These are phyloP conservation scores for Leccinum olivaceopallidum DNA, from an alignment of 768 basidiomycete genomes.

Conservation along the genomic window DNA sequence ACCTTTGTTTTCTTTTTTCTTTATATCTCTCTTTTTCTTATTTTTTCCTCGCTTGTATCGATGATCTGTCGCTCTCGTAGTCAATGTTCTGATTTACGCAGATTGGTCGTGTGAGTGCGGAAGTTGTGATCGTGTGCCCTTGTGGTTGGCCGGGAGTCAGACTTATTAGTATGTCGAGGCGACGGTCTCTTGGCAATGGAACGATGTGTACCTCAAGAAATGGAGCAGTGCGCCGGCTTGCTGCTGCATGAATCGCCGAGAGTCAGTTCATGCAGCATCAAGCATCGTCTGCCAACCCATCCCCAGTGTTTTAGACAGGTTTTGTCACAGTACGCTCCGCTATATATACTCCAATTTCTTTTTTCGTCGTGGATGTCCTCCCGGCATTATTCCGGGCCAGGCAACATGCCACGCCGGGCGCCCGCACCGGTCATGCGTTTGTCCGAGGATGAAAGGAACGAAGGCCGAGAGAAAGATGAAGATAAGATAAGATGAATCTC, in stretches of 20 bases:
- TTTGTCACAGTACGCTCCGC: not conserved
- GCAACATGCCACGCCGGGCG: no score
- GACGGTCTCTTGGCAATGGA: not conserved
- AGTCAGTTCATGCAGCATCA: no score
- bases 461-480: no score
- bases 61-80: conserved; percentile 7
- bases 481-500: no score
- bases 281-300: not conserved
- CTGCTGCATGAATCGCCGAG: not conserved
- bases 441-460: no score
- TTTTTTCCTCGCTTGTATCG: conserved; percentile 8
- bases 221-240: not conserved
- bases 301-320: not conserved
- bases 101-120: not conserved
- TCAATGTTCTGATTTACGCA: conserved; percentile 7
- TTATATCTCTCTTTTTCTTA: conserved; percentile 10
- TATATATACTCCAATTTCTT: no score
- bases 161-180: not conserved
- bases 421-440: no score
- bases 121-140: not conserved
- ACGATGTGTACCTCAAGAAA: not conserved
- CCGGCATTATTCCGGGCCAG: no score
- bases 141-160: not conserved
- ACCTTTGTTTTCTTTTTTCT: conserved; percentile 2
- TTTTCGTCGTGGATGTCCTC: not conserved